Evolutionary conservation across 73 alveolate genomes (phyloP).

Genomic region (Paramecium primaurelia): DNA sequence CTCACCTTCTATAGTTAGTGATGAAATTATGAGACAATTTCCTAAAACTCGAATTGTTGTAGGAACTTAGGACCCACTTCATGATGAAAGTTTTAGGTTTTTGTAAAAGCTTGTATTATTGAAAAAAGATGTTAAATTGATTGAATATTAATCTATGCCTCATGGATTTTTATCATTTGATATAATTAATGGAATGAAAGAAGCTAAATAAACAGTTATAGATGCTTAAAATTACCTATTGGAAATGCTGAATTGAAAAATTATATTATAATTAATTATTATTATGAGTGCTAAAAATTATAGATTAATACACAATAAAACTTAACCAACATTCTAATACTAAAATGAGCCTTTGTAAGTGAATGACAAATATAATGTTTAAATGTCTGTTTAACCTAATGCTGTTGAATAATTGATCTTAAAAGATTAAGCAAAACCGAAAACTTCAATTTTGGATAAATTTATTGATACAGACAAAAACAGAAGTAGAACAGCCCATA

Average conservation of each 20-base stretch:
- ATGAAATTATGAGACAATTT: constrained; percentile 48
- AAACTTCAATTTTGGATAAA: neutral
- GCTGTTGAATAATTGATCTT: neutral
- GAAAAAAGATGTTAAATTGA: constrained; percentile 39
- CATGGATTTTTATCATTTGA: constrained; percentile 57
- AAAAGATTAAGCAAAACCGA: neutral
- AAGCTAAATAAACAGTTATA: constrained; percentile 29
- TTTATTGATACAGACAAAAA: neutral
- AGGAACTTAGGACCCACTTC: constrained; percentile 77
- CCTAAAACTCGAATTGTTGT: constrained; percentile 71
- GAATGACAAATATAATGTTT: neutral
- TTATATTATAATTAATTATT: neutral
- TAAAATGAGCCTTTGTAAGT: constrained; percentile 6
- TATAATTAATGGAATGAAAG: constrained; percentile 56
- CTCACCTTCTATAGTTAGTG: constrained; percentile 72
- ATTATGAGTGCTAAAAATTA: constrained; percentile 14
- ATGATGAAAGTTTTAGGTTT: constrained; percentile 76
- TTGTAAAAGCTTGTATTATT: neutral
- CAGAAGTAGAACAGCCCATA: neutral
- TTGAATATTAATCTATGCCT: constrained; percentile 38
- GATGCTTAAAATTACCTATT: constrained; percentile 42
- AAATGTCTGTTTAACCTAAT: neutral
- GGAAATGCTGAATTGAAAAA: constrained; percentile 16
- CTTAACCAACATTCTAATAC: neutral
- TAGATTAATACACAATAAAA: constrained; percentile 18